Percentiles rank a stretch among this genome's conserved stretches.
phyloP scores from a whole-genome alignment of 805 yeast species.

The Barnettozyma siamensis region DNA sequence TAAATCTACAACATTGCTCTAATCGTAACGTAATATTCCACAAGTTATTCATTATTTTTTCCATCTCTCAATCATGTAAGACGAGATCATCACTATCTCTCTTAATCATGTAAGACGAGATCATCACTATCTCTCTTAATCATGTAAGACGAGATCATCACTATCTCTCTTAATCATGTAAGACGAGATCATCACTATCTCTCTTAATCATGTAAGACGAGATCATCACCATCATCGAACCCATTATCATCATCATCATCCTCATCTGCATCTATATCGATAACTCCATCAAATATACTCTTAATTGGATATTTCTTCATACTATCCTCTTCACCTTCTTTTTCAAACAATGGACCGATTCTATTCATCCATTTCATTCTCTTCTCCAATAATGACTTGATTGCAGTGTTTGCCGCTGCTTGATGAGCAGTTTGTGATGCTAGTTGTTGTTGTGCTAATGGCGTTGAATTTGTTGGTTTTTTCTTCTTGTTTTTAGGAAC shows the following conservation, averaged over 20 bases:
- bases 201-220: conserved; percentile 20
- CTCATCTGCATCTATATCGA: conserved; percentile 27
- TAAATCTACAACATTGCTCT: not conserved
- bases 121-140: conserved; percentile 29
- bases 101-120: conserved; percentile 20
- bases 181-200: conserved; percentile 24
- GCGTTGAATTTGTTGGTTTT: conserved; percentile 25
- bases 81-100: conserved; percentile 31
- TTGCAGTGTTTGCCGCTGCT: conserved; percentile 71
- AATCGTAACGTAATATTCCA: not conserved
- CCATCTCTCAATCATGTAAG: conserved; percentile 13
- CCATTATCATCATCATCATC: conserved; percentile 22
- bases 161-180: conserved; percentile 26
- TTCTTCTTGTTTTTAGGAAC: conserved; percentile 51
- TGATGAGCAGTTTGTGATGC: conserved; percentile 43
- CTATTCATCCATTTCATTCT: conserved; percentile 82
- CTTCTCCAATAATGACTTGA: conserved; percentile 77
- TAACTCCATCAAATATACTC: conserved; percentile 17
- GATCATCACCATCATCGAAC: conserved; percentile 31
- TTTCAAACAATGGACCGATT: conserved; percentile 78
- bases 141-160: conserved; percentile 26
- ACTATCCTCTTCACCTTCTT: conserved; percentile 21
- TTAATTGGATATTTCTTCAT: conserved; percentile 21
- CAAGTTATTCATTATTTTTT: not conserved
- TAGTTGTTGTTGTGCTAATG: conserved; percentile 26